Conservation (phyloP, 441 rosid genomes). For the Mallotus repandus region DNA sequence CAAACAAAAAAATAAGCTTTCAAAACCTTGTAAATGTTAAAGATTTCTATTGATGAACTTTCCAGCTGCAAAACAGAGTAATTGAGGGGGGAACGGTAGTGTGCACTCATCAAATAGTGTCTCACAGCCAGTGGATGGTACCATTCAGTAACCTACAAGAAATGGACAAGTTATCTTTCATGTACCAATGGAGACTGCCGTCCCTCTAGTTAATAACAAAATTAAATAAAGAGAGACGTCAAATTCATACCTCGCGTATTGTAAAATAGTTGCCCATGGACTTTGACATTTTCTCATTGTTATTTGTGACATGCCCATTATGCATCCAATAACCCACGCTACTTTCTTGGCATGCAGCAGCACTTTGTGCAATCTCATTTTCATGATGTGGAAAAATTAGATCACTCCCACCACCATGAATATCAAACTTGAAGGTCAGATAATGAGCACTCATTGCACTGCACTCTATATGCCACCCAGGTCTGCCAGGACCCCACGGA, state of each 20-base stretch:
- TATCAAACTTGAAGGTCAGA: conserved; percentile 68
- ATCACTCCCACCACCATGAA: conserved; percentile 97
- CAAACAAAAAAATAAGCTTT: conserved; percentile 13
- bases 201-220: background rate
- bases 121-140: conserved; percentile 90
- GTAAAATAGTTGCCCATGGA: conserved; percentile 77
- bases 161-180: conserved; percentile 13
- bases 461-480: conserved; percentile 99
- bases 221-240: background rate
- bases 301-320: conserved; percentile 87
- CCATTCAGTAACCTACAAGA: conserved; percentile 52
- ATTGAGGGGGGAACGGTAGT: conserved; percentile 86
- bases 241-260: conserved; percentile 57
- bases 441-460: conserved; percentile 94
- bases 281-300: conserved; percentile 92
- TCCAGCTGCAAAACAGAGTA: conserved; percentile 66
- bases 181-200: background rate
- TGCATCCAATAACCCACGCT: conserved; percentile 79
- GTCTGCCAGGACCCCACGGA: conserved; percentile 89
- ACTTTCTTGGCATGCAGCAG: conserved; percentile 72
- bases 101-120: conserved; percentile 78
- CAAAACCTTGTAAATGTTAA: conserved; percentile 77
- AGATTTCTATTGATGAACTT: conserved; percentile 64
- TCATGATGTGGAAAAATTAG: conserved; percentile 93
- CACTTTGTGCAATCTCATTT: conserved; percentile 86